Evolutionary conservation across 1,284 basidiomycete genomes (phyloP).

Genomic region (Puccinia coronata): DNA sequence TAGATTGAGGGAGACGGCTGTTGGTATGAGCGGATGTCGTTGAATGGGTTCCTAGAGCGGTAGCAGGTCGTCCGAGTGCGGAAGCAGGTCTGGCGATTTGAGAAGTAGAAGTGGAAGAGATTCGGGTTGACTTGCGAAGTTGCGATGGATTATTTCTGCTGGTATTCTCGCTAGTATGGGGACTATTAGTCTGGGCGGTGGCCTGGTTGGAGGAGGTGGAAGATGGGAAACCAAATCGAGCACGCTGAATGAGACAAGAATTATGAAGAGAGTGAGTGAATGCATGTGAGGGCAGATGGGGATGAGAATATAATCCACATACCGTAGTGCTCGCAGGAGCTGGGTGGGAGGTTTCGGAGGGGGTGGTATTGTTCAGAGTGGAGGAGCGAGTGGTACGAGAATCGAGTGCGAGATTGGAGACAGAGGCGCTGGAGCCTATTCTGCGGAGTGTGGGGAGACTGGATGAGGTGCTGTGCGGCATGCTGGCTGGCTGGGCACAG

Average conservation of each 20-base stretch:
- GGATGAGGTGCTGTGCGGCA: too few species aligned
- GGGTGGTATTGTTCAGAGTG: too few species aligned
- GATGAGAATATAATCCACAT: background rate
- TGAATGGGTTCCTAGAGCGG: constrained; percentile 21
- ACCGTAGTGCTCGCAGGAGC: background rate
- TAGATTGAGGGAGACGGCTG: constrained; percentile 5
- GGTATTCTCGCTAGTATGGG: background rate
- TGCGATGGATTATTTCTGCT: background rate
- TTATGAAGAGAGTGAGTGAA: background rate
- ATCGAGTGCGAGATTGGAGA: too few species aligned
- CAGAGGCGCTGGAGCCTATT: too few species aligned
- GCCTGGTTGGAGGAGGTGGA: too few species aligned
- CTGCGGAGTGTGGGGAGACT: too few species aligned
- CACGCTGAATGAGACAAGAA: background rate
- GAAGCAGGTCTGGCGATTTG: background rate
- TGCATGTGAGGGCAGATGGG: background rate
- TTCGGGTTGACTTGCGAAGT: background rate
- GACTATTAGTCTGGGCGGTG: background rate
- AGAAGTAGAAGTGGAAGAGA: background rate
- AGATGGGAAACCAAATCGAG: constrained; percentile 27
- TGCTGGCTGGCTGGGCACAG: too few species aligned
- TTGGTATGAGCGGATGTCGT: background rate
- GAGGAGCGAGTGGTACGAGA: too few species aligned
- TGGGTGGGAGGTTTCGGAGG: too few species aligned
- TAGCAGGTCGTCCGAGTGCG: constrained; percentile 9